Evolutionary conservation across 1,284 basidiomycete genomes (phyloP), one percentile per base, ranked within the genome.

Genomic region (Cryptococcus sp.): DNA sequence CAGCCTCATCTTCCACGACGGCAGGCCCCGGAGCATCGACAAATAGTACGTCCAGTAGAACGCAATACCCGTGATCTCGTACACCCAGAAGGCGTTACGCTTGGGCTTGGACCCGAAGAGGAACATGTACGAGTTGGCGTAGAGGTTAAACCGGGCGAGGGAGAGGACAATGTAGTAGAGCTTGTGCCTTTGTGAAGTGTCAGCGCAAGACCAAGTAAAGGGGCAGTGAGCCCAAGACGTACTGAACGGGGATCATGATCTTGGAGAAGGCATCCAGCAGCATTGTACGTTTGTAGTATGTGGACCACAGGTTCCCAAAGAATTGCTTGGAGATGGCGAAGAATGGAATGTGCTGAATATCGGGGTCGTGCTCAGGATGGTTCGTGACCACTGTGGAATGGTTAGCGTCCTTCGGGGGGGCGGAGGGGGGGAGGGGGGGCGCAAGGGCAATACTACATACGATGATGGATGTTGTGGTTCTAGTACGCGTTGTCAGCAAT

Each of bases 391-490:
- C 90, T 92, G 62, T 24, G n/a, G 20, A 23, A 61, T 11, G 38
- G 18, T 18, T 56, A 36, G 45, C 24, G n/a, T 39, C 62, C 52
- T 21, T 55, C 50, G 46, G 54, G 35, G 33, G 23, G 24, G 23
- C 2, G 3, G 20, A 13, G 24, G 23, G 33, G 23, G 24, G 23
- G n/a, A 3, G 20, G 21, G 24, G 23, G 50, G 13, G 18, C 13
- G 21, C 36, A 45, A 16, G 13, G 53, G 80, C 84, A 39, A 80
- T 73, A 87, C 85, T 18, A 40, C 78, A 51, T 49, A 79, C 79
- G 82, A 79, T 98, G 95, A 79, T 98, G 95, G 50, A 96, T 85
- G 69, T 98, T 97, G 77, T 98, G 95, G 72, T 96, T 98, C 89
- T 93, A 58, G 11, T 33, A 38, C 55, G 43, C 45, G 57, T 45